Conservation (phyloP, 768 basidiomycete species). For the Terana coerulea region DNA sequence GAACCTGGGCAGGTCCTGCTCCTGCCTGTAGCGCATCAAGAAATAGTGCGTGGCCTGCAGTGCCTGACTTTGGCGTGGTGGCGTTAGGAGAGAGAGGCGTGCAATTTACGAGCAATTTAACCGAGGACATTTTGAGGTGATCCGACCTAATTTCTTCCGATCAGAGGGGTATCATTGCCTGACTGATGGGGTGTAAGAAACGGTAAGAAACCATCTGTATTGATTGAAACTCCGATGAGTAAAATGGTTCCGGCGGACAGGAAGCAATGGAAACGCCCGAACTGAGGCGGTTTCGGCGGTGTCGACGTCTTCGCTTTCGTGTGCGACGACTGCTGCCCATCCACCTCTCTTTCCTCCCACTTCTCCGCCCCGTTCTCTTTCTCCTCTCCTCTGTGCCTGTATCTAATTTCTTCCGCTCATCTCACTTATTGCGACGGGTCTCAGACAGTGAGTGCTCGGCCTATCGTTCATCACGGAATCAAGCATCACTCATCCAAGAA, state of each 20-base stretch:
- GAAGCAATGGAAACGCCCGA: background rate
- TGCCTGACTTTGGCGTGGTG: no score
- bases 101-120: no score
- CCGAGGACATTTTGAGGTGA: no score
- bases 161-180: no score
- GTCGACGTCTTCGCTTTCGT: background rate
- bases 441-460: conserved; percentile 4
- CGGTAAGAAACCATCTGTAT: background rate
- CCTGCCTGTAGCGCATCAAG: no score
- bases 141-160: no score
- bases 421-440: background rate
- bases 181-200: no score
- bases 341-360: conserved; percentile 4
- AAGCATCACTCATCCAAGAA: background rate
- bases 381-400: conserved; percentile 1
- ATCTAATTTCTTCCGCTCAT: conserved; percentile 3
- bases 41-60: no score
- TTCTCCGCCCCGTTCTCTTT: background rate
- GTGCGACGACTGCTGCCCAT: conserved; percentile 2
- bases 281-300: background rate
- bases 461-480: background rate
- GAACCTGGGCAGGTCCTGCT: no score
- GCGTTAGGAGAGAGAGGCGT: no score
- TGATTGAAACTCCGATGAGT: conserved; percentile 1
- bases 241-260: background rate